These are phyloP conservation scores for Fusarium falciforme DNA, from an alignment of 2,329 filamentous ascomycete genomes.

Conservation along the genomic window DNA sequence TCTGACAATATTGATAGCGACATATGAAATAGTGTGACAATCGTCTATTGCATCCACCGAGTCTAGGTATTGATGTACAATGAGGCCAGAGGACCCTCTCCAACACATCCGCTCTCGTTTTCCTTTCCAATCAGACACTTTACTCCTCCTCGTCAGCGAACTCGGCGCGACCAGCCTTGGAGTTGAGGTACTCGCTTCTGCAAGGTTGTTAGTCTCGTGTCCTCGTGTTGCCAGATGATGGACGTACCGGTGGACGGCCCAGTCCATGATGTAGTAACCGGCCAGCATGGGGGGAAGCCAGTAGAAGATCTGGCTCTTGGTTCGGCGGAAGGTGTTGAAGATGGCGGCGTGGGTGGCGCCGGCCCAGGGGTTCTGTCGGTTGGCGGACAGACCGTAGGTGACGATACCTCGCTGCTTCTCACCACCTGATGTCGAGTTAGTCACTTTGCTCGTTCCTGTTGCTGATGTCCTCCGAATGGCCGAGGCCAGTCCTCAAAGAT, in stretches of 20 bases:
- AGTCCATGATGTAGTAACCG: conserved; percentile 87
- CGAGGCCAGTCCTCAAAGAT: neutral
- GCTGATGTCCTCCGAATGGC: neutral
- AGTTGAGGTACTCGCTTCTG: conserved; percentile 86
- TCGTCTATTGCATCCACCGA: conserved; percentile 52
- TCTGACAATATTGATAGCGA: conserved; percentile 7
- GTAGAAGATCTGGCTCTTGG: conserved; percentile 88
- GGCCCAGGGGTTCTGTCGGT: conserved; percentile 90
- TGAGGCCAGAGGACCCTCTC: conserved; percentile 47
- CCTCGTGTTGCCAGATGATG: neutral
- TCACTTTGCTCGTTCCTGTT: conserved; percentile 2
- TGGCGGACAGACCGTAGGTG: conserved; percentile 82
- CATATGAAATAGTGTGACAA: conserved; percentile 42
- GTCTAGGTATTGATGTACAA: conserved; percentile 58
- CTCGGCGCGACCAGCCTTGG: conserved; percentile 76
- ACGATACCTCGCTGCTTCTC: conserved; percentile 73
- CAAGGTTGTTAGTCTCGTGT: conserved; percentile 17
- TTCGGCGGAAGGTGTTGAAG: conserved; percentile 95
- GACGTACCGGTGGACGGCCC: conserved; percentile 88
- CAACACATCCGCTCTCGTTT: conserved; percentile 40
- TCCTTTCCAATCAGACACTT: conserved; percentile 31
- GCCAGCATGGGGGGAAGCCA: conserved; percentile 81
- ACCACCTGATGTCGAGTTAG: conserved; percentile 59
- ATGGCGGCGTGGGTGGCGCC: conserved; percentile 82
- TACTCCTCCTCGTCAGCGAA: conserved; percentile 60